Base-by-base conservation (phyloP, 2,329 filamentous ascomycete species). In the Aaosphaeria pasadenensis region DNA sequence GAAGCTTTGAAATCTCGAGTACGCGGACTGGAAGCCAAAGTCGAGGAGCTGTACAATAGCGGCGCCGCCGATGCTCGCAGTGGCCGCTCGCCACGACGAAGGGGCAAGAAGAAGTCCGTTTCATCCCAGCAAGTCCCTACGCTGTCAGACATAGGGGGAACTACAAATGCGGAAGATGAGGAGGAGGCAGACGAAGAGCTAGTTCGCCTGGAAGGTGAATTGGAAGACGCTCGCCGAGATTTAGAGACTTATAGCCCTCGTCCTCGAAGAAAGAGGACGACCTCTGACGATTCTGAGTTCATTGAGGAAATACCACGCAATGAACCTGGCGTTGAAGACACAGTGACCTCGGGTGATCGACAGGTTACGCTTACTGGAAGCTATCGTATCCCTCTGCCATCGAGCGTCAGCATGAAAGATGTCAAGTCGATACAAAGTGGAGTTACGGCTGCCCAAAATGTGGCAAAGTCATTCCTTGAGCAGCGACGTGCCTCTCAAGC, bases 1-100 rank as follows among this genome's bases (percentile, higher is more conserved):
- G 64, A 69, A 54, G 66, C 66, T 2, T 55, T 70, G 1, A 69
- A 70, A 36, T 60, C 58, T 1, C 63, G 67, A 29, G 64, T 70
- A 7, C 54, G 61, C 30, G 64, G 63, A 13, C 57, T 70, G 9
- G 67, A 70, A 52, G 60, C 66, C 6, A 69, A 68, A 44, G 66
- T 70, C 5, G 67, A 70, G 45, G 60, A 67, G 11, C 55, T 70
- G 1, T 69, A 69, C 45, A 59, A 54, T 28, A 45, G 44, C 30
- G 39, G 50, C n/a, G 45, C 52, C 36, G 48, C 45, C 6, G 43
- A 39, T 5, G 13, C 40, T 11, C 50, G 55, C 5, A 42, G 49
- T 4, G 54, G 51, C 1, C 63, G 64, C 7, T 69, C 64, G 6
- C 64, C 64, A 6, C 65, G 64, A 2, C 61, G 61, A 17, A 53